Evolutionary conservation across 805 yeast species (phyloP).

Genomic region (Saccharomycopsis fibuligera): DNA sequence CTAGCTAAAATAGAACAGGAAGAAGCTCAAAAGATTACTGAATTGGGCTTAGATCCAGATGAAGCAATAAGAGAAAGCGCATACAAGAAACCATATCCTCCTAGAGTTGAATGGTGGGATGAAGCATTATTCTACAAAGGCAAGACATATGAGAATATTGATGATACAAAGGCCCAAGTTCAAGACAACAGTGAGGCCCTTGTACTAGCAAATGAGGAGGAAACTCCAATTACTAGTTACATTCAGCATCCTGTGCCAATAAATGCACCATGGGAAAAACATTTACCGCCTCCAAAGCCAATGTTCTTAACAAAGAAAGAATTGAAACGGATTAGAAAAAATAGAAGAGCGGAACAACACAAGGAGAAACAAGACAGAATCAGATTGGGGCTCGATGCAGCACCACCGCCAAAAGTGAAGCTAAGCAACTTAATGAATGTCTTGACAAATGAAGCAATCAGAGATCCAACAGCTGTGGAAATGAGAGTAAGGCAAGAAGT

Average conservation of each 20-base stretch:
- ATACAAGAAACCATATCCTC: constrained; percentile 46
- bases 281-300: constrained; percentile 35
- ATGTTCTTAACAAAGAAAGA: constrained; percentile 72
- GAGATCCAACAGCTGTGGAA: constrained; percentile 87
- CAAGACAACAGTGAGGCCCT: constrained; percentile 24
- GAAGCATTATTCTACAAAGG: constrained; percentile 39
- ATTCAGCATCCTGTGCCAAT: constrained; percentile 79
- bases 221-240: constrained; percentile 54
- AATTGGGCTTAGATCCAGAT: constrained; percentile 46
- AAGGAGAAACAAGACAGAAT: constrained; percentile 74
- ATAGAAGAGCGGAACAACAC: constrained; percentile 54
- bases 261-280: constrained; percentile 50
- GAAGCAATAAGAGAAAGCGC: constrained; percentile 47
- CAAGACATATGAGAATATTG: constrained; percentile 32
- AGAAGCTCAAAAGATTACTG: constrained; percentile 27
- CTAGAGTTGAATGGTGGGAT: constrained; percentile 90
- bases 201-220: constrained; percentile 31
- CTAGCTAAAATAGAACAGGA: constrained; percentile 31
- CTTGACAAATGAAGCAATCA: constrained; percentile 74
- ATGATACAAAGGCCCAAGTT: constrained; percentile 31
- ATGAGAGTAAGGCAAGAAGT: constrained; percentile 62
- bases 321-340: constrained; percentile 62
- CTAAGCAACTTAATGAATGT: constrained; percentile 81
- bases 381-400: constrained; percentile 73
- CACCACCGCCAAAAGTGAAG: constrained; percentile 86